Evolutionary conservation across 2,329 filamentous ascomycete genomes (phyloP).

Genomic region (Biscogniauxia sp.): DNA sequence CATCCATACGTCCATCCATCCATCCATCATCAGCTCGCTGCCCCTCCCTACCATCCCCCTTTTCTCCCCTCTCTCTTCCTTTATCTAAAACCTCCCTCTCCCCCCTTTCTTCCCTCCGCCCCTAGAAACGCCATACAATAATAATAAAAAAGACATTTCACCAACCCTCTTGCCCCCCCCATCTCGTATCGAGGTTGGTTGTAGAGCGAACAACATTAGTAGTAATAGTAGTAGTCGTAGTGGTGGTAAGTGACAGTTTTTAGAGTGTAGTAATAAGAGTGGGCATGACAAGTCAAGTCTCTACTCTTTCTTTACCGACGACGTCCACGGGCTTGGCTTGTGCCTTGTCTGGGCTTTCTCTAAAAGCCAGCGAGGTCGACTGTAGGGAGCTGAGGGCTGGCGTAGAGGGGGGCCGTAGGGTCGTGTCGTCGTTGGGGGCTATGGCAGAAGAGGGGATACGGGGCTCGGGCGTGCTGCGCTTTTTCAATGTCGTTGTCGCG

Average conservation of each 20-base stretch:
- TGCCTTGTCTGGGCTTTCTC: slow-evolving; percentile 60
- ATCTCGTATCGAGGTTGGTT: too few species aligned
- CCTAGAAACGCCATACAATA: neutral
- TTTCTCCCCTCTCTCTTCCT: too few species aligned
- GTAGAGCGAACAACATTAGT: too few species aligned
- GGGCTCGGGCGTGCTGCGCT: slow-evolving; percentile 27
- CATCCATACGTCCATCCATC: too few species aligned
- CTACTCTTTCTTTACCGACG: slow-evolving; percentile 31
- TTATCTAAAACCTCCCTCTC: neutral
- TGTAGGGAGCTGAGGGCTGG: slow-evolving; percentile 31
- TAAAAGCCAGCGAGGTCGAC: slow-evolving; percentile 53
- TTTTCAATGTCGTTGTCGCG: slow-evolving; percentile 26
- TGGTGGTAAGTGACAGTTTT: too few species aligned
- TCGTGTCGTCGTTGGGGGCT: slow-evolving; percentile 4
- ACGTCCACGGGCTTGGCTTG: slow-evolving; percentile 34
- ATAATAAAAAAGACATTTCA: neutral
- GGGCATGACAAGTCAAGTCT: too few species aligned
- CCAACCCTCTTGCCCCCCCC: too few species aligned
- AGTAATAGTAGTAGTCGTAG: too few species aligned
- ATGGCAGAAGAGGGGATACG: neutral
- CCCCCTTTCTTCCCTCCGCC: neutral
- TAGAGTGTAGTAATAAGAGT: too few species aligned
- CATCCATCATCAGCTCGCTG: too few species aligned
- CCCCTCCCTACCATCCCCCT: too few species aligned
- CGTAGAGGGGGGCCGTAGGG: slow-evolving; percentile 26